Evolutionary conservation across 169 alveolate genomes (phyloP), one percentile per base, ranked within the genome.

Genomic region (Plasmodium falciparum): DNA sequence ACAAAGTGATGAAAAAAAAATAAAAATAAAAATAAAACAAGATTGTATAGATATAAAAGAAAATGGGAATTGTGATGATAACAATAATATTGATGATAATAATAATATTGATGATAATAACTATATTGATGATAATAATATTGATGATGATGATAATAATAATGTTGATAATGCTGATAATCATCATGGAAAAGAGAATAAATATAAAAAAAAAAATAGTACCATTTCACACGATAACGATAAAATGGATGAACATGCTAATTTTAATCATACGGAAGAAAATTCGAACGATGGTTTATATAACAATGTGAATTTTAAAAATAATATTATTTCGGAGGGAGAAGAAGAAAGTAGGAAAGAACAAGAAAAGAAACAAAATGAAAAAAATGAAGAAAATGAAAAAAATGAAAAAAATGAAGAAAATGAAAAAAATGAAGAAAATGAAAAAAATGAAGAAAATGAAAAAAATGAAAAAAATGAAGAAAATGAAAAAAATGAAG

Each of bases 11-110:
- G 11, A 12, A 7, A 17, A 17, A 58, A 58, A n/a, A 58, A 58
- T 17, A 58, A 11, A n/a, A 17, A 58, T 58, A 58, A 58, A 58
- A 58, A 58, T 24, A 58, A 11, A 58, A 58, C 8, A 58, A 11
- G 29, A 58, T 58, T 7, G 11, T 17, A 58, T 17, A 3, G 11
- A 58, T 58, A 58, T 58, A 17, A 58, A 65, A 65, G 73, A 65
- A 29, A 29, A 7, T n/a, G 45, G 45, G 5, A 33, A 33, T 33
- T 33, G 45, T 33, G 8, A 33, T 33, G 5, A 33, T 33, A 4
- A 33, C 3, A 3, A 33, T 33, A 4, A 33, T 3, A 4, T 4
- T 33, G 6, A 33, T 33, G 4, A 6, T 33, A 33, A 33, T 33
- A 33, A 33, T 6, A 33, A 5, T 33, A 0, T 4, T 33, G 45